Evolutionary conservation across 192 early-diverging fungal species (phyloP).

Genomic region (Fimicolochytrium jonesii): DNA sequence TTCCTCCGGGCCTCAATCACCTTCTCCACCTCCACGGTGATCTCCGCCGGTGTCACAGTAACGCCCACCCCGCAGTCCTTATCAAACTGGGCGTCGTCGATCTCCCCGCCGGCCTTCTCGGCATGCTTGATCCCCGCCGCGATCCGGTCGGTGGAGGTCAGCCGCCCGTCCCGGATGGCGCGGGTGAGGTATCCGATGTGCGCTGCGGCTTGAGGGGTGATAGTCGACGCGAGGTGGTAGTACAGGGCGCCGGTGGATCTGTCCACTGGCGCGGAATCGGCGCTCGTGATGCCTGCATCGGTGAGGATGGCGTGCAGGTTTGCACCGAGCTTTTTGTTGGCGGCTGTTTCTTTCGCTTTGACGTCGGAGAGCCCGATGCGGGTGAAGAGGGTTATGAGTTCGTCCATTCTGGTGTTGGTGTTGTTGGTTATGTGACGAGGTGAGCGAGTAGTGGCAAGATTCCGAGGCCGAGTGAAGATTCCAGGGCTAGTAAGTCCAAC

Average conservation of each 20-base stretch:
- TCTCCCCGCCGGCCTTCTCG: slow-evolving; percentile 49
- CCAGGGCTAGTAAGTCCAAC: no score
- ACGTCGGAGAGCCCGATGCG: slow-evolving; percentile 82
- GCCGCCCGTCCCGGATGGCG: slow-evolving; percentile 60
- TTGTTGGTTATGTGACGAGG: not conserved
- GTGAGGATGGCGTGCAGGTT: slow-evolving; percentile 67
- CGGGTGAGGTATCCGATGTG: slow-evolving; percentile 79
- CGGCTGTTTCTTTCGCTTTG: slow-evolving; percentile 91
- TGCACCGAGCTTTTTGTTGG: slow-evolving; percentile 93
- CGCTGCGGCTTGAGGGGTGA: slow-evolving; percentile 65
- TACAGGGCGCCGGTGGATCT: slow-evolving; percentile 64
- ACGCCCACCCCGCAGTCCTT: slow-evolving; percentile 91
- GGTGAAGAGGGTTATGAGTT: slow-evolving; percentile 58
- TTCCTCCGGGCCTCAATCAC: slow-evolving; percentile 67
- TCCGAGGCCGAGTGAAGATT: no score
- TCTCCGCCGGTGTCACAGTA: slow-evolving; percentile 72
- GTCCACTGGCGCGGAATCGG: slow-evolving; percentile 5
- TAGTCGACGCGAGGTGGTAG: slow-evolving; percentile 84
- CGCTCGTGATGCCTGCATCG: slow-evolving; percentile 39
- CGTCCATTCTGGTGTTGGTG: slow-evolving; percentile 16
- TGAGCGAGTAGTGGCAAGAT: no score
- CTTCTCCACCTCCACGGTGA: slow-evolving; percentile 56
- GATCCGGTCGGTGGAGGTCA: slow-evolving; percentile 82
- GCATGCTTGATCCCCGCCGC: slow-evolving; percentile 91
- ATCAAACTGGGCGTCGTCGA: slow-evolving; percentile 73